phyloP scores from a whole-genome alignment of 2,329 filamentous ascomycete species.

The Trichoderma sp. region DNA sequence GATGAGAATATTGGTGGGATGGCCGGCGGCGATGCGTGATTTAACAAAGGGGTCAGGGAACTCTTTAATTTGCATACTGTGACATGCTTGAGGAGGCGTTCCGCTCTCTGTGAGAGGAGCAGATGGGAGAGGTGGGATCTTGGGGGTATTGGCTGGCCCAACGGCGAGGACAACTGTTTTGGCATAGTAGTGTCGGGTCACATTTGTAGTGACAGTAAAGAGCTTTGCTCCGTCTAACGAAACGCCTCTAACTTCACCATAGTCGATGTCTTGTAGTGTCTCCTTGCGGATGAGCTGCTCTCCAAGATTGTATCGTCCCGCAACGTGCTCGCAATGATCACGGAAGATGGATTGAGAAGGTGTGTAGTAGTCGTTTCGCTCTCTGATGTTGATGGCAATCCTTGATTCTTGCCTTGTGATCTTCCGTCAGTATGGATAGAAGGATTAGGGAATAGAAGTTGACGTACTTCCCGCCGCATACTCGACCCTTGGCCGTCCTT shows the following conservation, averaged over 20 bases:
- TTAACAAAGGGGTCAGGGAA: slow-evolving; percentile 55
- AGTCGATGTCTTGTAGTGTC: slow-evolving; percentile 59
- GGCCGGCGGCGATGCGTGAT: slow-evolving; percentile 46
- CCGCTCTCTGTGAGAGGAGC: slow-evolving; percentile 24
- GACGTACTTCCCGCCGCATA: slow-evolving; percentile 43
- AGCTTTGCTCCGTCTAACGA: slow-evolving; percentile 50
- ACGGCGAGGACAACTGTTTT: slow-evolving; percentile 66
- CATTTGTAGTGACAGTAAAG: slow-evolving; percentile 58
- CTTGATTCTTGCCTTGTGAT: slow-evolving; percentile 40
- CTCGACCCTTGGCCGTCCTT: slow-evolving; percentile 41
- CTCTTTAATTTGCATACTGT: slow-evolving; percentile 60
- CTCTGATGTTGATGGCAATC: slow-evolving; percentile 60
- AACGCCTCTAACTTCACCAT: slow-evolving; percentile 45
- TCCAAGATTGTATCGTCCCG: slow-evolving; percentile 49
- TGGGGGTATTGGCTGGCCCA: slow-evolving; percentile 62
- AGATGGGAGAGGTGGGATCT: slow-evolving; percentile 40
- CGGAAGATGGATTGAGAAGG: slow-evolving; percentile 60
- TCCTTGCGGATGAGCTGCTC: slow-evolving; percentile 58
- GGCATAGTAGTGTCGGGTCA: slow-evolving; percentile 46
- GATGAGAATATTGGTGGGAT: slow-evolving; percentile 62
- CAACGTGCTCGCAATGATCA: slow-evolving; percentile 58
- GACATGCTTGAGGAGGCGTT: slow-evolving; percentile 48
- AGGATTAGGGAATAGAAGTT: neutral
- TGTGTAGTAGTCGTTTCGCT: slow-evolving; percentile 67
- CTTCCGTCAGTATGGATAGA: neutral